Percentiles rank a stretch among this genome's conserved stretches.
Evolutionary conservation across 352 stramenopile genomes (phyloP).

Genomic region (Phytopythium delawarense): DNA sequence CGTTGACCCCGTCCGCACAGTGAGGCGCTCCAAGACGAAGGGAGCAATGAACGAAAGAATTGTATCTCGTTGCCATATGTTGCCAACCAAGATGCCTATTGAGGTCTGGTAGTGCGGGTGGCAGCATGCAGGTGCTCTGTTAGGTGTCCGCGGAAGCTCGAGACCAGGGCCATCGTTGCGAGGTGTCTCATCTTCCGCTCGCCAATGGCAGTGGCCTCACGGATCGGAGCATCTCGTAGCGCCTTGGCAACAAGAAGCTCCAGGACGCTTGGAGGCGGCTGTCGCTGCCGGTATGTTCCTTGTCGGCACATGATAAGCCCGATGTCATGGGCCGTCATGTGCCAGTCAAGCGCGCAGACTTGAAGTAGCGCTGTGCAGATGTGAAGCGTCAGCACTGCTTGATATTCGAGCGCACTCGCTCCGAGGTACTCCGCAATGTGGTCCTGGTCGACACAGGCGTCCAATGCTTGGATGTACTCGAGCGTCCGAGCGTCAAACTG

Average conservation of each 20-base stretch:
- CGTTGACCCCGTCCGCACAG: neutral
- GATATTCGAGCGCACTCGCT: constrained; percentile 22
- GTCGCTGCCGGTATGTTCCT: constrained; percentile 18
- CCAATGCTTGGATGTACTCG: constrained; percentile 35
- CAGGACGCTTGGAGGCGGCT: constrained; percentile 29
- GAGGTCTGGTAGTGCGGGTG: neutral
- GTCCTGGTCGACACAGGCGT: constrained; percentile 29
- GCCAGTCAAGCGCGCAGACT: constrained; percentile 35
- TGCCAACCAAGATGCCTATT: neutral
- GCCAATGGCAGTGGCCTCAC: neutral
- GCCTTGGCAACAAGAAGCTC: constrained; percentile 26
- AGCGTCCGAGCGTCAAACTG: constrained; percentile 30
- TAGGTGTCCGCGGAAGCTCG: constrained; percentile 9
- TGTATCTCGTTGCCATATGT: neutral
- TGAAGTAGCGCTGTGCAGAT: constrained; percentile 51
- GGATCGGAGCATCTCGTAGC: neutral
- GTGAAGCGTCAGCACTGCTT: constrained; percentile 44
- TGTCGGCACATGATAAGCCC: constrained; percentile 53
- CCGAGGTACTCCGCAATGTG: constrained; percentile 21
- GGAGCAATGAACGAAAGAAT: neutral
- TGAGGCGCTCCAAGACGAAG: neutral
- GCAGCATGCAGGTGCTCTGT: neutral
- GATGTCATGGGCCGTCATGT: constrained; percentile 50
- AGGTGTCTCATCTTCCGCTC: neutral
- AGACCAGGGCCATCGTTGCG: neutral